phyloP scores from a whole-genome alignment of 495 filamentous ascomycete species.

The Xanthoparmelia taractica region DNA sequence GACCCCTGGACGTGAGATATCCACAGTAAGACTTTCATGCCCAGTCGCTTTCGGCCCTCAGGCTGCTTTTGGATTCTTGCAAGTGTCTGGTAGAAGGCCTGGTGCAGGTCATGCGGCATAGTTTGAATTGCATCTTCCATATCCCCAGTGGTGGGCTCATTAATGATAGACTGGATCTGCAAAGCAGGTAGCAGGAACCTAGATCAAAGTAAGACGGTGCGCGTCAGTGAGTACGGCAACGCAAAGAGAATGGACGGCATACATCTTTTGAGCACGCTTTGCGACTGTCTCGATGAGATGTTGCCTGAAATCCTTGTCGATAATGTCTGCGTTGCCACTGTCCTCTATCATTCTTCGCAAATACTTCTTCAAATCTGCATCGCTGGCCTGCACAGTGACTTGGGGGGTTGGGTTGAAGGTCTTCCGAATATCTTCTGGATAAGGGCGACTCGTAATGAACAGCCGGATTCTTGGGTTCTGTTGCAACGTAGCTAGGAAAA shows the following conservation, averaged over 20 bases:
- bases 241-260: not conserved
- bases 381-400: constrained; percentile 8
- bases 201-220: not conserved
- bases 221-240: not conserved
- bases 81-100: constrained; percentile 15
- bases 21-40: constrained; percentile 11
- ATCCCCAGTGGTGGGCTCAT: constrained; percentile 15
- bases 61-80: constrained; percentile 14
- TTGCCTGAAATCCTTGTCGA: constrained; percentile 11
- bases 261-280: constrained; percentile 12
- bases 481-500: constrained; percentile 3
- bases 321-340: constrained; percentile 1
- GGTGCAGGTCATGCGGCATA: constrained; percentile 9
- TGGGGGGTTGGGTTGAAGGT: not conserved
- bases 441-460: constrained; percentile 12
- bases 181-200: constrained; percentile 20
- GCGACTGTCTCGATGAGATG: constrained; percentile 8
- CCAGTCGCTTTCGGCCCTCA: constrained; percentile 9
- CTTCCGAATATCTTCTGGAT: constrained; percentile 9
- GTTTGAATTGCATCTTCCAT: constrained; percentile 17
- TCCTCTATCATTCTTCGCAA: constrained; percentile 9
- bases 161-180: constrained; percentile 16
- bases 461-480: not conserved
- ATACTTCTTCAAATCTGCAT: constrained; percentile 11
- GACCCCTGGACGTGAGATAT: constrained; percentile 12